Evolutionary conservation across 768 basidiomycete species (phyloP).

Genomic region (Baorangia bicolor): DNA sequence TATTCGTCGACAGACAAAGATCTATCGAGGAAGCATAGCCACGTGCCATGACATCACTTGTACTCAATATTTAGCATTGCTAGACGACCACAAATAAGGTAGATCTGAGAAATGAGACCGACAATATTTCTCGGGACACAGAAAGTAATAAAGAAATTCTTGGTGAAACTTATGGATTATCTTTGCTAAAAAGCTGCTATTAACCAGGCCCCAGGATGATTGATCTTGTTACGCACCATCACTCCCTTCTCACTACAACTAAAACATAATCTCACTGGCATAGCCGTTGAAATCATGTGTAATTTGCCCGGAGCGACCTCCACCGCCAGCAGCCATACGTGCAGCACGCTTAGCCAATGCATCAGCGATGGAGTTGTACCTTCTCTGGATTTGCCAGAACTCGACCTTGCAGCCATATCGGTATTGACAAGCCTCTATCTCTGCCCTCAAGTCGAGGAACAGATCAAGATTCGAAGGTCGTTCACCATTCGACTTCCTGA

Average conservation of each 20-base stretch:
- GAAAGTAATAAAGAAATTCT: background rate
- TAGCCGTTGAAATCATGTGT: background rate
- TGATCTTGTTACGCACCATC: background rate
- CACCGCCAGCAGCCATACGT: background rate
- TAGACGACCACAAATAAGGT: background rate
- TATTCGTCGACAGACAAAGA: background rate
- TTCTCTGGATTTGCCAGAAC: constrained; percentile 26
- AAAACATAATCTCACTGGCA: too few species aligned
- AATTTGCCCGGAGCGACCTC: background rate
- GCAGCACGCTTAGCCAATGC: constrained; percentile 12
- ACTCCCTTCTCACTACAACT: background rate
- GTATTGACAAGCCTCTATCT: background rate
- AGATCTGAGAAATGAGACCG: background rate
- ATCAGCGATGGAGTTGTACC: constrained; percentile 25
- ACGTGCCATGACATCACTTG: background rate
- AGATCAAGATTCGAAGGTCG: background rate
- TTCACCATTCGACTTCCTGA: background rate
- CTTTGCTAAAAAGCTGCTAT: too few species aligned
- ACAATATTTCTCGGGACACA: background rate
- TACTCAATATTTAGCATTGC: background rate
- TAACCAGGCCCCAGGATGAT: background rate
- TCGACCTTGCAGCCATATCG: constrained; percentile 8
- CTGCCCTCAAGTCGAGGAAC: background rate
- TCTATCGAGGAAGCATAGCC: background rate
- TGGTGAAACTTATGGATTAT: too few species aligned